Conservation (phyloP, 169 alveolate species). For the Nephromyces sp. region DNA sequence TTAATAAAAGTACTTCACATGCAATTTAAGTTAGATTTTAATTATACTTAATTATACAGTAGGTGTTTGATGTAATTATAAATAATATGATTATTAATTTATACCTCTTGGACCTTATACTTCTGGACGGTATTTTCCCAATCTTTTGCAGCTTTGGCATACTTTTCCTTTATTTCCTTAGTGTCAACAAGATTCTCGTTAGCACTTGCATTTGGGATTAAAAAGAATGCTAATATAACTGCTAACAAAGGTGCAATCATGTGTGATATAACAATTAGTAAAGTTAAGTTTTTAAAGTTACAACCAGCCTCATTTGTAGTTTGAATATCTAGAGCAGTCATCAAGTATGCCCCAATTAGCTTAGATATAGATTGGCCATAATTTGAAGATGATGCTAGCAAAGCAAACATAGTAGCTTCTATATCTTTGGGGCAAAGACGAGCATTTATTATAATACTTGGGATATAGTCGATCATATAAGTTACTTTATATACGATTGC, state of each 20-base stretch:
- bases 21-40: too few species aligned
- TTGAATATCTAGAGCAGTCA: neutral
- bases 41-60: too few species aligned
- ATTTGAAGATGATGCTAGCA: constrained; percentile 7
- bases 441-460: neutral
- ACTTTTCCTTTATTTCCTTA: too few species aligned
- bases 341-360: constrained; percentile 17
- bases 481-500: constrained; percentile 5
- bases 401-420: constrained; percentile 1
- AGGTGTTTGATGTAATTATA: too few species aligned
- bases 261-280: neutral
- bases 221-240: neutral
- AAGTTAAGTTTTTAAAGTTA: neutral
- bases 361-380: neutral
- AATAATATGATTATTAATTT: too few species aligned
- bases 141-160: too few species aligned
- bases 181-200: too few species aligned
- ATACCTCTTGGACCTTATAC: too few species aligned
- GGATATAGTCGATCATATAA: constrained; percentile 1
- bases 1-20: too few species aligned
- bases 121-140: too few species aligned
- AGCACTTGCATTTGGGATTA: constrained; percentile 16
- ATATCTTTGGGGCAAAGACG: constrained; percentile 7
- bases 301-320: constrained; percentile 4
- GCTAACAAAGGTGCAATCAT: constrained; percentile 5